Evolutionary conservation across 148 eudicot genomes (phyloP).

Genomic region (Diospyros lotus): DNA sequence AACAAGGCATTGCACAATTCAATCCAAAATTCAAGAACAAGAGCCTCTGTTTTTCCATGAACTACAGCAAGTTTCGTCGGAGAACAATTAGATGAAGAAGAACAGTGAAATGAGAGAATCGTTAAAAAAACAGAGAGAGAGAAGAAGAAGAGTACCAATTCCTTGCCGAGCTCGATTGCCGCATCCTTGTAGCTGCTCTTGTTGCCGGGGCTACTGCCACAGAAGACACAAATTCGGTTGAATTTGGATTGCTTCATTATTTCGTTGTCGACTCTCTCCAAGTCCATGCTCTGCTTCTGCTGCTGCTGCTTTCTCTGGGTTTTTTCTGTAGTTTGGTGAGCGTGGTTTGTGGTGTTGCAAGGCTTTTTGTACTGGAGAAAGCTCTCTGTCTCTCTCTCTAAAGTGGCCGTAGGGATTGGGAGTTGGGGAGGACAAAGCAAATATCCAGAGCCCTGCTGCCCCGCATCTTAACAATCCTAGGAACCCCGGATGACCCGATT

Average conservation of each 20-base stretch:
- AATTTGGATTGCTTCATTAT: constrained; percentile 27
- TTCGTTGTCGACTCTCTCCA: constrained; percentile 19
- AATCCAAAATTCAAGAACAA: too few relatives aligned
- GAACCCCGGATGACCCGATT: too few relatives aligned
- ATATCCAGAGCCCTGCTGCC: too few relatives aligned
- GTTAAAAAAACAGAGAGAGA: constrained; percentile 5
- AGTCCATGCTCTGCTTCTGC: constrained; percentile 18
- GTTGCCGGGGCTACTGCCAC: constrained; percentile 47
- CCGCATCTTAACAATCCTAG: too few relatives aligned
- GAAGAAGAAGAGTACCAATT: constrained; percentile 18
- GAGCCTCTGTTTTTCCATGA: too few relatives aligned
- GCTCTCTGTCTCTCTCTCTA: neutral
- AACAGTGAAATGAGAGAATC: neutral
- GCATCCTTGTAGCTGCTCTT: constrained; percentile 41
- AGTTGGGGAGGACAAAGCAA: too few relatives aligned
- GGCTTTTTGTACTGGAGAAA: neutral
- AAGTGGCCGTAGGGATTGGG: too few relatives aligned
- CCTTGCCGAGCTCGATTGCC: constrained; percentile 35
- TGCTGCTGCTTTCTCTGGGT: neutral
- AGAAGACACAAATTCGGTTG: constrained; percentile 36
- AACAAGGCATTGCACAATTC: too few relatives aligned
- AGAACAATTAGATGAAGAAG: too few relatives aligned
- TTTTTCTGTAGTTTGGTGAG: too few relatives aligned
- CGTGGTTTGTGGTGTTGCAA: neutral
- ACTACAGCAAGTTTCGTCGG: too few relatives aligned